A percentile compares a stretch with the other conserved stretches of the same genome.
Evolutionary conservation across 169 alveolate genomes (phyloP).

Genomic region (Plasmodium gaboni): DNA sequence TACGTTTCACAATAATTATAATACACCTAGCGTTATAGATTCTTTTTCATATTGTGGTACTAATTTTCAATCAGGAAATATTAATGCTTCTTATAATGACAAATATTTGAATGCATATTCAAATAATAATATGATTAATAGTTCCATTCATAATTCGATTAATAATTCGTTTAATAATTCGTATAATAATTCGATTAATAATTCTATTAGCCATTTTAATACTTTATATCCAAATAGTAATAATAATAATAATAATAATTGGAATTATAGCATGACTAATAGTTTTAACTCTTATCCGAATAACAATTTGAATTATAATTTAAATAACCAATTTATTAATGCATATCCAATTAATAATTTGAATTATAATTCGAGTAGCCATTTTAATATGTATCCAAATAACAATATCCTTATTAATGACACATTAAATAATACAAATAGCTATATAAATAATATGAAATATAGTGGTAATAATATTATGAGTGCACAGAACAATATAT

Average conservation of each 20-base stretch:
- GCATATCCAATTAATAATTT: slow-evolving; percentile 3
- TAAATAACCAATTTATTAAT: neutral
- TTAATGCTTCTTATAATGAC: slow-evolving; percentile 4
- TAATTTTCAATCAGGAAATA: slow-evolving; percentile 8
- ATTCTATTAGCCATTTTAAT: no score
- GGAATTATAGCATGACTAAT: slow-evolving; percentile 2
- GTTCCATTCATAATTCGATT: no score
- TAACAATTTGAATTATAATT: slow-evolving; percentile 4
- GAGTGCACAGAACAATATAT: neutral
- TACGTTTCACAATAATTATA: slow-evolving; percentile 6
- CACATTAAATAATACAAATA: neutral
- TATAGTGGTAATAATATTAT: neutral
- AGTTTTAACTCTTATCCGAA: slow-evolving; percentile 1
- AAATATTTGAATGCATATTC: neutral
- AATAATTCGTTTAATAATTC: no score
- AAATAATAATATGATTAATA: no score
- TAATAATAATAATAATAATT: neutral
- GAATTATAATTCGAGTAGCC: neutral
- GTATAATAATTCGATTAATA: no score
- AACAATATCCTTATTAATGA: neutral
- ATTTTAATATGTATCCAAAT: slow-evolving; percentile 5
- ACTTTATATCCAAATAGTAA: no score
- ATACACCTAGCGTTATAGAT: slow-evolving; percentile 1
- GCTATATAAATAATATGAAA: slow-evolving; percentile 15
- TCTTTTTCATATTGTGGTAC: slow-evolving; percentile 15